Base-by-base conservation (phyloP, 768 basidiomycete genomes). In the Leucosporidium scottii region DNA sequence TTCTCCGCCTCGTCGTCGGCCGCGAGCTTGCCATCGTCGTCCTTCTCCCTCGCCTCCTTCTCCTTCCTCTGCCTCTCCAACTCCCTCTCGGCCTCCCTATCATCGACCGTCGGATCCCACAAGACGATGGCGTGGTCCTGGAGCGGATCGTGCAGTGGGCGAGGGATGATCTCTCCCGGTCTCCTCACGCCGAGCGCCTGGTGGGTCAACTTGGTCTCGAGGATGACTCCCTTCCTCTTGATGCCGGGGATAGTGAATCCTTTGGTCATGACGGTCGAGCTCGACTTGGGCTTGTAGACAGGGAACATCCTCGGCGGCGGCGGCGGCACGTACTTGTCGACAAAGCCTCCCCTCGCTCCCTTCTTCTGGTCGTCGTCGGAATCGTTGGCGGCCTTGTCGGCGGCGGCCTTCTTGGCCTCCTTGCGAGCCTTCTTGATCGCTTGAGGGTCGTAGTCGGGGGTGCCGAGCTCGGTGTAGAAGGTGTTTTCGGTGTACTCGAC, bases 71-170 rank as follows among this genome's bases (percentile, higher is more conserved):
- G 81, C 66, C 86, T 87, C 76, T 82, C 85, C 74, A 83, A 82
- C 76, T 92, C 91, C 74, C 92, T 89, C 75, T 91, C 89, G 0
- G 91, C 91, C 78, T 93, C 92, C 71, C 88, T 81, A 75, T 90
- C 88, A 76, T 99, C 93, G 57, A 94, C 86, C 0, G 96, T 98
- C 1, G 96, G 96, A 75, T 98, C 96, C 76, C 91, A 99, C 20
- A 97, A 80, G 4, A 99, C 94, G 68, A 99, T 96, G 1, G 94
- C 93, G 78, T 97, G 93, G 74, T 98, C 93, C 59, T 89, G 86
- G 90, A 99, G 93, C 1, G 93, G 96, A 77, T 99, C 92, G 74
- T 93, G 88, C n/a, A 97, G 81, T 8, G 96, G 96, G 27, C 93
- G 83, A 23, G 96, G 96, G 59, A 89, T 84, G 66, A 96, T 79